Evolutionary conservation across 441 rosid species (phyloP).

Genomic region (Croton laevigatus): DNA sequence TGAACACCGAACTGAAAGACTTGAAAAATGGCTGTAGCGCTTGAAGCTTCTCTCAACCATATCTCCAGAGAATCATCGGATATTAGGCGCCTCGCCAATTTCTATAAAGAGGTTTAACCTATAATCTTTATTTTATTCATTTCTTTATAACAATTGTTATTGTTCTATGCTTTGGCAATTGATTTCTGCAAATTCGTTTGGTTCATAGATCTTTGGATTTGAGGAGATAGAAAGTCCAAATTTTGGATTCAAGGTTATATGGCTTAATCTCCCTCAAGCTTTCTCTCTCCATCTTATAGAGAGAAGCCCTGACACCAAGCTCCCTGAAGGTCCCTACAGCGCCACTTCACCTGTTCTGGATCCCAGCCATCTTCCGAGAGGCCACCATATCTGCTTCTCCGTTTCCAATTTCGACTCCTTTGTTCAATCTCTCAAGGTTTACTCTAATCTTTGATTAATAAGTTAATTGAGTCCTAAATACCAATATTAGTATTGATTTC

Average conservation of each 20-base stretch:
- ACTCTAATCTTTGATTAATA: background rate
- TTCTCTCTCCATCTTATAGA: conserved; percentile 73
- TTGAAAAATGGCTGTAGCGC: conserved; percentile 38
- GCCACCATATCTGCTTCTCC: conserved; percentile 83
- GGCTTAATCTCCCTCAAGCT: conserved; percentile 65
- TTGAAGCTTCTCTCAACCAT: conserved; percentile 56
- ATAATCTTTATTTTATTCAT: background rate
- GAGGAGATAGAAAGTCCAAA: conserved; percentile 68
- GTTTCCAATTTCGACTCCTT: conserved; percentile 69
- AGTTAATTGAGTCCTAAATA: no score
- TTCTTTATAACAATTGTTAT: background rate
- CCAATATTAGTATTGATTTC: background rate
- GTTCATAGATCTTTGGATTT: conserved; percentile 63
- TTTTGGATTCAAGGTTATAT: conserved; percentile 67
- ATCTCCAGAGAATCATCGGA: conserved; percentile 79
- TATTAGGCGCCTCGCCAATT: conserved; percentile 57
- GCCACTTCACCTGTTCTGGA: conserved; percentile 51
- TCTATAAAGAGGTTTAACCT: conserved; percentile 60
- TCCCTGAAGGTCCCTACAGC: conserved; percentile 84
- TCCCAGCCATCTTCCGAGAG: conserved; percentile 68
- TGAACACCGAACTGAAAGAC: background rate
- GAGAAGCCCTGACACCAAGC: conserved; percentile 51
- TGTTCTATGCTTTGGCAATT: background rate
- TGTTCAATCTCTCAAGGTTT: conserved; percentile 57
- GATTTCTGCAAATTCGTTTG: background rate